These are phyloP conservation scores for Yamadazyma sp. DNA, from an alignment of 1,139 yeast species.

Conservation along the genomic window DNA sequence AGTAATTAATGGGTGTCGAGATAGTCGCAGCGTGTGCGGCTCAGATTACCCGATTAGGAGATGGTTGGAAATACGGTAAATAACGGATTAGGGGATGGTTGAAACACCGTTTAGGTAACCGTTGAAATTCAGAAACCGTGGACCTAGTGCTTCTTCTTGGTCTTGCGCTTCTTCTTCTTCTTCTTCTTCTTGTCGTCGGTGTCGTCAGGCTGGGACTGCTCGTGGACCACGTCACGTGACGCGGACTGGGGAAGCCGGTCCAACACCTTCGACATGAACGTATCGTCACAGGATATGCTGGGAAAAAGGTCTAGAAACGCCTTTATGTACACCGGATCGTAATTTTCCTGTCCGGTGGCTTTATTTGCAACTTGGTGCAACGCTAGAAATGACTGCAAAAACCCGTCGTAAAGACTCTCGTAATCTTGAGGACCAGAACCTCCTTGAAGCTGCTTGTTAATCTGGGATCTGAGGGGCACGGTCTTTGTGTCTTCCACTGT, in stretches of 20 bases:
- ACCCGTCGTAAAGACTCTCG: not conserved
- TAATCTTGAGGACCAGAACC: not conserved
- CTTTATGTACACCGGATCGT: not conserved
- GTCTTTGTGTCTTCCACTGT: not conserved
- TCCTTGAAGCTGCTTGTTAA: too few species aligned
- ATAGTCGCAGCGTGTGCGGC: not conserved
- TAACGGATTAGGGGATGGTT: too few species aligned
- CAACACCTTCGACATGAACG: not conserved
- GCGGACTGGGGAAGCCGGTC: too few species aligned
- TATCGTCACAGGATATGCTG: not conserved
- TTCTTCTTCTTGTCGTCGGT: not conserved
- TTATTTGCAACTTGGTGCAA: not conserved
- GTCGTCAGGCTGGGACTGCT: not conserved
- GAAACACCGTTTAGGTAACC: too few species aligned
- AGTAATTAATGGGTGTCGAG: not conserved
- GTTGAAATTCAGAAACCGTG: too few species aligned
- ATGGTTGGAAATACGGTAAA: too few species aligned
- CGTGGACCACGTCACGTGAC: too few species aligned
- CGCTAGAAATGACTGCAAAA: not conserved
- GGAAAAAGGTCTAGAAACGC: not conserved
- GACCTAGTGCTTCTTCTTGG: slow-evolving; percentile 23
- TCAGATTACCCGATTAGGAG: too few species aligned
- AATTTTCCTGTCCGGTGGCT: not conserved
- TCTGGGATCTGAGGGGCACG: too few species aligned
- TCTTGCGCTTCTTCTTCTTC: slow-evolving; percentile 2